Conservation (phyloP, 345 rosid genomes). For the Schrenkiella parvula region DNA sequence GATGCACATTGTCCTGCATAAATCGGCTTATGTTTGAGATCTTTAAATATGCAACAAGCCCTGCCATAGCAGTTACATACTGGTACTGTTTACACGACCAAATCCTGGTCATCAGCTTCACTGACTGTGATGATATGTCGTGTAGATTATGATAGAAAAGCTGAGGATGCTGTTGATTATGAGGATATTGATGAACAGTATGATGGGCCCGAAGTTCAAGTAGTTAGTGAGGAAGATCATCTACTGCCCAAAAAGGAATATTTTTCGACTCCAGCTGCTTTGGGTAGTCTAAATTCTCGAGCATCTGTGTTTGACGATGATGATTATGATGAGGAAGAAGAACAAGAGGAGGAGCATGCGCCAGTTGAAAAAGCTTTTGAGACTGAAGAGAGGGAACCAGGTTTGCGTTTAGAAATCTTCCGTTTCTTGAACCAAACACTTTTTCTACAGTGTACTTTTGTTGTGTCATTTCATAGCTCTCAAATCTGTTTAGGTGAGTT, state of each 20-base stretch:
- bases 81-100: neutral
- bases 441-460: neutral
- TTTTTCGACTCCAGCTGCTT: constrained; percentile 51
- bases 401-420: constrained; percentile 28
- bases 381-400: constrained; percentile 42
- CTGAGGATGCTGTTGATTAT: constrained; percentile 93
- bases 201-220: constrained; percentile 86
- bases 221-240: constrained; percentile 74
- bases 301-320: constrained; percentile 78
- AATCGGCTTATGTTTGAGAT: neutral
- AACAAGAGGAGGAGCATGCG: constrained; percentile 49
- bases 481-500: neutral
- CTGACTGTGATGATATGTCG: constrained; percentile 28
- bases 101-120: constrained; percentile 21
- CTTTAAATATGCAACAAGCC: neutral
- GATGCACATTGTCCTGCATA: neutral
- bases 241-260: constrained; percentile 67
- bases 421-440: neutral
- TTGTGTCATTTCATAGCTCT: constrained; percentile 21
- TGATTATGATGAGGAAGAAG: constrained; percentile 91
- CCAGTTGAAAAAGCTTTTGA: constrained; percentile 41
- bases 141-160: constrained; percentile 85
- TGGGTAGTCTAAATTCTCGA: constrained; percentile 39
- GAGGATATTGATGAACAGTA: constrained; percentile 95
- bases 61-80: constrained; percentile 8